phyloP scores from a whole-genome alignment of 495 filamentous ascomycete species.

The Penicillium crystallinum region DNA sequence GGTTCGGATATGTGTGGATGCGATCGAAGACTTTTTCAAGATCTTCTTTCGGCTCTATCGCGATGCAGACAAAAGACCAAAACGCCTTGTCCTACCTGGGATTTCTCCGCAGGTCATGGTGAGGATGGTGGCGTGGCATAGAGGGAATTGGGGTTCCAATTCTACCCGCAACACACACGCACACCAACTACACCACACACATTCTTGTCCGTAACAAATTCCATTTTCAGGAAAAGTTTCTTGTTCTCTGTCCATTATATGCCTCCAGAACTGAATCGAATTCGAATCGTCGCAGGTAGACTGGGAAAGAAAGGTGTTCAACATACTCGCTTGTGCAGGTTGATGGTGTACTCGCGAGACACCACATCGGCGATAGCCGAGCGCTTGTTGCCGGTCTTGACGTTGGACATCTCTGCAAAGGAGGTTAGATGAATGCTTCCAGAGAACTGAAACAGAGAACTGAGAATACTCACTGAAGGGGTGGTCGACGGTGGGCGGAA shows the following conservation, averaged over 20 bases:
- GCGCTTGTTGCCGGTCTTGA: slow-evolving; percentile 65
- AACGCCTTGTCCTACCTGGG: slow-evolving; percentile 1
- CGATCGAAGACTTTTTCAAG: slow-evolving; percentile 7
- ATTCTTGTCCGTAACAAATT: slow-evolving; percentile 18
- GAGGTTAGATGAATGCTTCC: slow-evolving; percentile 13
- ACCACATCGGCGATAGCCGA: slow-evolving; percentile 98
- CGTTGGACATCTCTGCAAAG: slow-evolving; percentile 66
- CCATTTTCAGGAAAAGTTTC: slow-evolving; percentile 19
- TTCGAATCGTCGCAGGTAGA: slow-evolving; percentile 20
- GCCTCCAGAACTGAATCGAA: slow-evolving; percentile 22
- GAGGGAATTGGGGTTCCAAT: neutral
- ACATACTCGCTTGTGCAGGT: slow-evolving; percentile 99
- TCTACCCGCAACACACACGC: slow-evolving; percentile 8
- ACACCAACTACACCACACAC: slow-evolving; percentile 9
- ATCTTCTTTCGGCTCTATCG: slow-evolving; percentile 5
- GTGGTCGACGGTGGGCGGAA: slow-evolving; percentile 43
- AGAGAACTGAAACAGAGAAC: neutral
- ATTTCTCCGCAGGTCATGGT: slow-evolving; percentile 9
- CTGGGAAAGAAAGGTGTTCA: slow-evolving; percentile 25
- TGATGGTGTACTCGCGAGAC: slow-evolving; percentile 99
- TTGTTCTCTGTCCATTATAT: slow-evolving; percentile 30
- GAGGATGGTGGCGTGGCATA: neutral
- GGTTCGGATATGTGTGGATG: slow-evolving; percentile 14
- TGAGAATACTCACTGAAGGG: slow-evolving; percentile 36
- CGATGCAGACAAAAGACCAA: neutral